Evolutionary conservation across 768 basidiomycete genomes (phyloP).

Genomic region (Mycena sanguinolenta): DNA sequence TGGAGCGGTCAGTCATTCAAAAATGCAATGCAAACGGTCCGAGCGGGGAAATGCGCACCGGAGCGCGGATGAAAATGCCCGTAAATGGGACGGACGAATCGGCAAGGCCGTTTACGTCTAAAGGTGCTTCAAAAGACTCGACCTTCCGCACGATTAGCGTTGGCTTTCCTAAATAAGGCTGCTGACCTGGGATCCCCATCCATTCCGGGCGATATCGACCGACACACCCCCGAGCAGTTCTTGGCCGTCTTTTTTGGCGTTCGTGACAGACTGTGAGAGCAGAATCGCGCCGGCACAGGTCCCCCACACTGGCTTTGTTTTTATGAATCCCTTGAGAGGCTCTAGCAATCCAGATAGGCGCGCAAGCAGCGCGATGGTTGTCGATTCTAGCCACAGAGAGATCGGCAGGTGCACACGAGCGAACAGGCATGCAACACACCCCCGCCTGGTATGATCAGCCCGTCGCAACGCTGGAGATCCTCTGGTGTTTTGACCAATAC

Average conservation of each 20-base stretch:
- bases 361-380: constrained; percentile 88
- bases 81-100: constrained; percentile 75
- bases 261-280: constrained; percentile 78
- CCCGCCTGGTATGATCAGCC: constrained; percentile 94
- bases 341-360: constrained; percentile 81
- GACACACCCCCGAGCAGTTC: constrained; percentile 87
- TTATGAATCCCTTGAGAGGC: constrained; percentile 83
- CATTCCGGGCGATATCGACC: constrained; percentile 86
- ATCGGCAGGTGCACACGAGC: constrained; percentile 2
- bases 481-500: constrained; percentile 78
- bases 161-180: neutral
- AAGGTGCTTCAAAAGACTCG: constrained; percentile 90
- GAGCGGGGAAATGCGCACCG: constrained; percentile 60
- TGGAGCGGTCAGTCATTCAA: constrained; percentile 45
- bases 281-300: constrained; percentile 97
- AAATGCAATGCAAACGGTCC: neutral
- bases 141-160: constrained; percentile 61
- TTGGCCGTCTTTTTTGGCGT: constrained; percentile 89
- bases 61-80: constrained; percentile 95
- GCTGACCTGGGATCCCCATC: constrained; percentile 91
- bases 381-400: constrained; percentile 74
- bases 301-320: constrained; percentile 88
- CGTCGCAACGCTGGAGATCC: constrained; percentile 85
- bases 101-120: constrained; percentile 74
- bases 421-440: constrained; percentile 54